Base-by-base conservation (phyloP, 2,329 filamentous ascomycete genomes). In the Exophiala lecanii-corni region DNA sequence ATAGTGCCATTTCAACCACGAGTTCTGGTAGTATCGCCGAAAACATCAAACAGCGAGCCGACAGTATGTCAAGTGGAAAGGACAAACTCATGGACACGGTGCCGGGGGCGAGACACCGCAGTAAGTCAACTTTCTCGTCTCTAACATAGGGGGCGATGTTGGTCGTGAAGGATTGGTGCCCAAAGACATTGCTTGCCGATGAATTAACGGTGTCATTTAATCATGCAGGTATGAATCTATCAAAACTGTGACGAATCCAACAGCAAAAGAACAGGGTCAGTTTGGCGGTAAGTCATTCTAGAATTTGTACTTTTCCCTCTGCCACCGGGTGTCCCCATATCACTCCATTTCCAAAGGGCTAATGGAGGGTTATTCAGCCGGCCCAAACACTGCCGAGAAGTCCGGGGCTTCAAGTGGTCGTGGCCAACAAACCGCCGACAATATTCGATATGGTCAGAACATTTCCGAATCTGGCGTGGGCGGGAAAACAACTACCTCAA, bases 51-150 rank as follows among this genome's bases (percentile, higher is more conserved):
- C 9, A 43, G 33, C 28, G 23, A 16, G 17, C 12, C 9, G 3
- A 37, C 36, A 13, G 23, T 12, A 26, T 26, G 23, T 26, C 23
- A 6, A 26, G 23, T 12, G 12, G 12, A 6, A 26, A 26, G 23
- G 41, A 48, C 13, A 70, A 72, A 50, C 64, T 81, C 31, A 75
- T 82, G 70, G 71, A 78, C 53, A 80, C 75, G 20, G 72, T 73
- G 44, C 67, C 69, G 13, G 79, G 56, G 79, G 79, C 52, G 76
- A 82, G 60, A 70, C 70, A 45, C 74, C 72, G 3, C 78, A 78
- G 71, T 78, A 67, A 41, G 65, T 53, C 23, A 26, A 26, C 23
- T 26, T 39, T 13, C 38, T n/a, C 17, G 34, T 28, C 26, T 16
- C 16, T 26, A 9, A 28, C 20, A 26, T 26, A 35, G 34, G 15